phyloP scores from a whole-genome alignment of 352 stramenopile genomes.

The Phytophthora fragariaefolia region DNA sequence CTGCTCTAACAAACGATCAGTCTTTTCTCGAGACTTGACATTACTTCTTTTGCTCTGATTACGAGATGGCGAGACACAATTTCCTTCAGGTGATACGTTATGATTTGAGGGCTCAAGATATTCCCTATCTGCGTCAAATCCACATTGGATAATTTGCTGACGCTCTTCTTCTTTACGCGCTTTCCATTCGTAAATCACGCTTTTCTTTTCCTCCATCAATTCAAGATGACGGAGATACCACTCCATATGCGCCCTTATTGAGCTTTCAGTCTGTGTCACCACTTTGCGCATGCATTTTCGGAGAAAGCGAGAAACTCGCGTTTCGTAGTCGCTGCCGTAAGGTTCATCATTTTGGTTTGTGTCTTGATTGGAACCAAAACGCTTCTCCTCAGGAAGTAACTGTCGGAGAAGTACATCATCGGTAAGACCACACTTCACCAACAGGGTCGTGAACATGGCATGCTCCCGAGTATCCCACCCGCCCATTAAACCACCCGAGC shows the following conservation, averaged over 20 bases:
- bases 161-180: conserved; percentile 54
- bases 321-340: conserved; percentile 47
- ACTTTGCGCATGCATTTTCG: conserved; percentile 58
- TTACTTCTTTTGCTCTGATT: conserved; percentile 12
- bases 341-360: conserved; percentile 6
- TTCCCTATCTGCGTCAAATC: conserved; percentile 35
- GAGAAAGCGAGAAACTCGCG: conserved; percentile 51
- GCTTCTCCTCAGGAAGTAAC: conserved; percentile 6
- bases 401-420: conserved; percentile 53
- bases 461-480: conserved; percentile 72
- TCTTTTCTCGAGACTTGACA: conserved; percentile 34
- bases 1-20: conserved; percentile 35
- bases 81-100: not conserved
- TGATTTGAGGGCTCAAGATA: not conserved
- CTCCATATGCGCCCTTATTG: conserved; percentile 66
- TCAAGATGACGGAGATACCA: conserved; percentile 70
- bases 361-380: conserved; percentile 16
- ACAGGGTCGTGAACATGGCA: conserved; percentile 43
- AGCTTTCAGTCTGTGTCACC: conserved; percentile 58
- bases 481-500: conserved; percentile 58
- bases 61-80: not conserved
- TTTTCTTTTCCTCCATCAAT: conserved; percentile 69
- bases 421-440: conserved; percentile 56
- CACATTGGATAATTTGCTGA: conserved; percentile 49
- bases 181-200: conserved; percentile 65